Base-by-base conservation (phyloP, 2,329 filamentous ascomycete genomes). In the Thermochaetoides dissita region DNA sequence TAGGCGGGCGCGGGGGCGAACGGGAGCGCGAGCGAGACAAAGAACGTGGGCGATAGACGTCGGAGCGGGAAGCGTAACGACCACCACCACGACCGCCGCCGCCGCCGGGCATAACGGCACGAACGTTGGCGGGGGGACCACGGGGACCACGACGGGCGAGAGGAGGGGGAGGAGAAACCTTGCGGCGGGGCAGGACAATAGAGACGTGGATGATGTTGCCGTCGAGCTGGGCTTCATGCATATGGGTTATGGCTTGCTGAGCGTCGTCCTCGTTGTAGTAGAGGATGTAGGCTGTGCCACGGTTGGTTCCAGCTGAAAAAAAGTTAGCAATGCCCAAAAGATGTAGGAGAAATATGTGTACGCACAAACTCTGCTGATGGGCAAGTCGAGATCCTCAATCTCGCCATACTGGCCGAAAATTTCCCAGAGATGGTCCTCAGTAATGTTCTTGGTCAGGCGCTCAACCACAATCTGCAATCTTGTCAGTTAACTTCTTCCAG, bases 161-260 rank as follows among this genome's bases (percentile, higher is more conserved):
- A 1, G 85, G 85, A 10, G 88, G 88, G 37, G 82, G 77, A 11
- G 77, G 78, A 6, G 84, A 88, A 55, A 94, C 84, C 53, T 86
- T 85, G 54, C 83, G 79, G 39, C 83, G 76, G 0, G 86, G 86
- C 32, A 94, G 69, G 28, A 94, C 85, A 51, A 95, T 91, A 36
- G 84, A 91, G 38, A 95, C 88, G 55, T 81, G 82, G 55, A 95
- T 79, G 34, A 78, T 70, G 17, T 80, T 76, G 40, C 87, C 87
- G 60, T 95, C 88, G 29, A 94, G 66, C 57, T 94, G 84, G n/a
- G 84, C 86, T 64, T 98, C 91, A 61, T 98, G 91, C 91, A 98
- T 96, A 59, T 94, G 84, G 11, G 88, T 78, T 53, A 95, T 93
- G 29, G 91, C 91, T 10, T 78, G 71, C 62, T 95, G 86, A 24